phyloP scores from a whole-genome alignment of 2,329 filamentous ascomycete genomes.

The Rhynchosporium graminicola region DNA sequence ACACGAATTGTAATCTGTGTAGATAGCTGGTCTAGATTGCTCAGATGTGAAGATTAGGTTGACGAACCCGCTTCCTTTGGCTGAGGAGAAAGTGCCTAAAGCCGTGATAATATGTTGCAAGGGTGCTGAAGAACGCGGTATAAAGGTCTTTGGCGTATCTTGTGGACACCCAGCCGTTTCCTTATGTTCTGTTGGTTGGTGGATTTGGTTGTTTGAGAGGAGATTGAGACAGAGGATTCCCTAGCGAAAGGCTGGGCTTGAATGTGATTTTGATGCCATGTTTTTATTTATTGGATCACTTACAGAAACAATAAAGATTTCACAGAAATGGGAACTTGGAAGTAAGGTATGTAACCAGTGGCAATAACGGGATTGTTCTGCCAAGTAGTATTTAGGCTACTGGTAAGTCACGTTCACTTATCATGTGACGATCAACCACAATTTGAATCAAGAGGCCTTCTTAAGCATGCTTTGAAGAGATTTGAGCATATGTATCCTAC shows the following conservation, averaged over 20 bases:
- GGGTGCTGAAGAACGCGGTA: constrained; percentile 42
- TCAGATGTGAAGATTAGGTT: constrained; percentile 29
- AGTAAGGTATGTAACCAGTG: background rate
- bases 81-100: constrained; percentile 45
- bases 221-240: constrained; percentile 15
- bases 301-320: background rate
- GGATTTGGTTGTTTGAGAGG: background rate
- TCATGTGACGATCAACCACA: background rate
- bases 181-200: constrained; percentile 19
- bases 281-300: background rate
- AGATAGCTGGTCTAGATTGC: constrained; percentile 35
- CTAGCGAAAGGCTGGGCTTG: constrained; percentile 1
- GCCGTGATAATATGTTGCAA: constrained; percentile 47
- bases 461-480: no score
- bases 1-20: constrained; percentile 64
- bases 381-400: constrained; percentile 1
- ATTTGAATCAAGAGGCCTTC: no score
- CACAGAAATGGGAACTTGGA: background rate
- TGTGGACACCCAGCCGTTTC: constrained; percentile 48
- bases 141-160: constrained; percentile 49
- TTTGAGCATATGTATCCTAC: no score
- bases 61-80: constrained; percentile 45
- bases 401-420: background rate
- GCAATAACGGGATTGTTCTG: background rate
- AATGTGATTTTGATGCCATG: background rate